Evolutionary conservation across 164 flowering plant genomes (phyloP).

Genomic region (Piper betle): DNA sequence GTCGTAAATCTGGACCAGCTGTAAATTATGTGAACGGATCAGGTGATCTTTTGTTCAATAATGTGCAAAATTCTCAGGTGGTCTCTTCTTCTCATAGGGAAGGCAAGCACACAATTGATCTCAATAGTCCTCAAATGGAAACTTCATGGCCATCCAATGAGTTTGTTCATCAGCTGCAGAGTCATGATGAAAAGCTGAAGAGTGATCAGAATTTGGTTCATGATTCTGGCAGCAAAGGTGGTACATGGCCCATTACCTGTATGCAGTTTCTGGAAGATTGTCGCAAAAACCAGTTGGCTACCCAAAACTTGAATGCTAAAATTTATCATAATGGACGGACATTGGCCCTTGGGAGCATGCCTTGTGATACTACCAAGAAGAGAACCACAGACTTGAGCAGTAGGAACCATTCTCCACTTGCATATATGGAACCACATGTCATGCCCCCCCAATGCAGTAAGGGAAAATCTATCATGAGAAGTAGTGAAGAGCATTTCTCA

Average conservation of each 20-base stretch:
- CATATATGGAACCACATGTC: conserved; percentile 7
- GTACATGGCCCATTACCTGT: conserved; percentile 13
- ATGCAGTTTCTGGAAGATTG: conserved; percentile 14
- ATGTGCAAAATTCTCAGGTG: conserved; percentile 9
- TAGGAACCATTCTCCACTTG: conserved; percentile 5
- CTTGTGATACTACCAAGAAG: neutral
- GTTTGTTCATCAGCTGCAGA: conserved; percentile 12
- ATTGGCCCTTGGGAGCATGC: neutral
- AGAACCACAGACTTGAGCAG: neutral
- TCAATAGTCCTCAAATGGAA: conserved; percentile 9
- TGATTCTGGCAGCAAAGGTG: conserved; percentile 12
- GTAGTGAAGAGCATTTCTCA: conserved; percentile 10
- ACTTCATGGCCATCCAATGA: conserved; percentile 10
- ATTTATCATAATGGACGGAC: neutral
- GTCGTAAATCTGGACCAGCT: neutral
- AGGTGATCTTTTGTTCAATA: conserved; percentile 3
- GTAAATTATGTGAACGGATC: neutral
- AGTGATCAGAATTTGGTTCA: conserved; percentile 15
- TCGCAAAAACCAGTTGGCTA: conserved; percentile 12
- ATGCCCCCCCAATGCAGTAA: conserved; percentile 14
- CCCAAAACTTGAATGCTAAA: conserved; percentile 1
- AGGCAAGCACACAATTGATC: conserved; percentile 3
- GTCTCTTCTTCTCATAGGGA: conserved; percentile 10
- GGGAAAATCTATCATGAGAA: conserved; percentile 10
- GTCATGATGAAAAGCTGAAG: conserved; percentile 13